Base-by-base conservation (phyloP, 2,329 filamentous ascomycete genomes). In the Thelonectria discophora region DNA sequence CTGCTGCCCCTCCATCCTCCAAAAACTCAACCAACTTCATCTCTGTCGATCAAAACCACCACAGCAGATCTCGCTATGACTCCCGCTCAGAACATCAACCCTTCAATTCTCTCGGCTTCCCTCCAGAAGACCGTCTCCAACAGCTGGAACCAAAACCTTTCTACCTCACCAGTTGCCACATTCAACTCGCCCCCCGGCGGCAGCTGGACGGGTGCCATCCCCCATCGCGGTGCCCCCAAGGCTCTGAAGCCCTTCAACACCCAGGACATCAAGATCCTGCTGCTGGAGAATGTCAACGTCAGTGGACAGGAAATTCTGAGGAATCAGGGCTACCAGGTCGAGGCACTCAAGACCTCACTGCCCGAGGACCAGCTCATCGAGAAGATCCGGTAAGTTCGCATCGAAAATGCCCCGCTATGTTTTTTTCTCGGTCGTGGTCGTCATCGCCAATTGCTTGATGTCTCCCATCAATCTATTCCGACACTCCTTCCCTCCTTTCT, bases 211-310 rank as follows among this genome's bases (percentile, higher is more conserved):
- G 77, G 84, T 67, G 78, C 79, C 65, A 53, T 77, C 34, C 65
- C 77, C 48, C 75, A 69, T 48, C 73, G 74, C 43, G 80, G 75
- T 55, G 79, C 68, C 67, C 79, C 75, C 37, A 97, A 97, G 80
- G 90, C 90, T 69, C 82, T 99, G 69, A 97, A 97, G 82, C 95
- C 95, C 15, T 99, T 99, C 80, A 90, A 94, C 75, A 95, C 93
- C 20, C 89, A 94, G 74, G 94, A 98, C 75, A 93, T 99, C 80
- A 98, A 97, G 82, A 97, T 99, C 58, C 81, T 99, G 59, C 85
- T 99, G 17, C 83, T 99, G 32, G 95, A 99, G 77, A 99, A 98
- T 79, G 92, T 99, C 74, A 99, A 99, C 77, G 83, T 92, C 79
- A 92, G 93, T 21, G 95, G 95, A 13, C 87, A 88, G 72, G 89